These are phyloP conservation scores for Aspergillus arachidicola DNA, from an alignment of 2,329 filamentous ascomycete genomes.

Conservation along the genomic window DNA sequence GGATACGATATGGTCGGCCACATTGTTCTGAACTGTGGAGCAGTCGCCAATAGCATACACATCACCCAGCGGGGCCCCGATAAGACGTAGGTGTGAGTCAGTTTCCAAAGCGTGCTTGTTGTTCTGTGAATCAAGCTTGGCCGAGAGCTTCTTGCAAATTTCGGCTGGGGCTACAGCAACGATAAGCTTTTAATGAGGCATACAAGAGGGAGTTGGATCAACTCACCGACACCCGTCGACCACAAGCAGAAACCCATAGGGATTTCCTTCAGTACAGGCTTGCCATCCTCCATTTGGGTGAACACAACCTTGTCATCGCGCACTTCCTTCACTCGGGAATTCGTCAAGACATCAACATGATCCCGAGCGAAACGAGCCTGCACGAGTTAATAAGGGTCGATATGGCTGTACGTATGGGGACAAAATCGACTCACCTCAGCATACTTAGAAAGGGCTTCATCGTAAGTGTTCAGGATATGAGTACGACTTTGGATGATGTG, in stretches of 20 bases:
- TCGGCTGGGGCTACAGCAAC: conserved; percentile 66
- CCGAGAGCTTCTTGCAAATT: conserved; percentile 74
- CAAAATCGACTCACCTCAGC: conserved; percentile 63
- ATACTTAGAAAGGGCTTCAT: conserved; percentile 89
- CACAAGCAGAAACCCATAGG: conserved; percentile 96
- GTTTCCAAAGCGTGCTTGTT: conserved; percentile 94
- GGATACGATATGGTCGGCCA: conserved; percentile 84
- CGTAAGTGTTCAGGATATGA: conserved; percentile 97
- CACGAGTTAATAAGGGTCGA: conserved; percentile 8
- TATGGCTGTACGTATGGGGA: neutral
- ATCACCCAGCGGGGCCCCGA: conserved; percentile 85
- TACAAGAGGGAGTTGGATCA: neutral
- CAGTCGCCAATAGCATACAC: conserved; percentile 98
- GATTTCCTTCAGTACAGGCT: conserved; percentile 82
- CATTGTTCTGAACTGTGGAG: conserved; percentile 94
- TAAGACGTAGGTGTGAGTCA: conserved; percentile 86
- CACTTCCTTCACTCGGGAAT: conserved; percentile 90
- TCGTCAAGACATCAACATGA: conserved; percentile 87
- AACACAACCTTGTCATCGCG: conserved; percentile 82
- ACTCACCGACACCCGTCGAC: conserved; percentile 82
- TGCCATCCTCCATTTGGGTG: conserved; percentile 77
- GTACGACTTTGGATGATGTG: conserved; percentile 93
- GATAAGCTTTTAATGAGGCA: conserved; percentile 8
- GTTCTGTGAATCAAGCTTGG: conserved; percentile 76
- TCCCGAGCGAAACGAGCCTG: conserved; percentile 82